Conservation (phyloP, 768 basidiomycete genomes). For the Plicaturopsis crispa region DNA sequence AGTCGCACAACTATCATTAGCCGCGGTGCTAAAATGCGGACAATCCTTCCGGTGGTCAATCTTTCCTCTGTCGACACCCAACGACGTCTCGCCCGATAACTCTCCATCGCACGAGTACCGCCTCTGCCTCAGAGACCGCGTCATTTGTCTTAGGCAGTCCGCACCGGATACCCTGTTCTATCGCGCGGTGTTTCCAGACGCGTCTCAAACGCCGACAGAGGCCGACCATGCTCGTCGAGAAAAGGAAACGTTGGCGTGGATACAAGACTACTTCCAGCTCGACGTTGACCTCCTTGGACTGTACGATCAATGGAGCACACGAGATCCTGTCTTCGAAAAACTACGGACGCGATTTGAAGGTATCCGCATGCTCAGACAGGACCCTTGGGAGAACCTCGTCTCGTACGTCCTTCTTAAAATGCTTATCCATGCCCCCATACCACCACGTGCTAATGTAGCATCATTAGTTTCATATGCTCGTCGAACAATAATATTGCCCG, state of each 20-base stretch:
- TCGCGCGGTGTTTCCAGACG: constrained; percentile 53
- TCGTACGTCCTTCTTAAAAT: constrained; percentile 74
- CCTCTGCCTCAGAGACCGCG: constrained; percentile 72
- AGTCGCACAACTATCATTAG: constrained; percentile 65
- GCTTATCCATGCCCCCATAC: constrained; percentile 1
- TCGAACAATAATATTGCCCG: constrained; percentile 95
- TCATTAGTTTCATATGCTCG: constrained; percentile 86
- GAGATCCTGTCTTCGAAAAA: constrained; percentile 69
- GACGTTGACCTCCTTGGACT: constrained; percentile 61
- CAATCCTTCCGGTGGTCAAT: constrained; percentile 83
- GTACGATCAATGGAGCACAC: constrained; percentile 67
- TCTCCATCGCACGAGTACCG: constrained; percentile 59
- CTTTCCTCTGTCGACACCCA: constrained; percentile 27
- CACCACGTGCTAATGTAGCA: neutral
- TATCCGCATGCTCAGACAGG: constrained; percentile 83
- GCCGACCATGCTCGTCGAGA: constrained; percentile 31
- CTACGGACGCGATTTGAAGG: constrained; percentile 65
- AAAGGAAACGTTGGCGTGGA: constrained; percentile 64
- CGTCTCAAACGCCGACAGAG: constrained; percentile 24
- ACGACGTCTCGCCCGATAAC: constrained; percentile 8
- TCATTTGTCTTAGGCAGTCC: constrained; percentile 77
- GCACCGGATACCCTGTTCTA: constrained; percentile 56
- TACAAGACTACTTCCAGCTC: constrained; percentile 87
- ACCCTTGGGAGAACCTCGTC: constrained; percentile 92
- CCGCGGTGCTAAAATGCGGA: constrained; percentile 73